Evolutionary conservation across 2,329 filamentous ascomycete species (phyloP).

Genomic region (Colletotrichum sp.): DNA sequence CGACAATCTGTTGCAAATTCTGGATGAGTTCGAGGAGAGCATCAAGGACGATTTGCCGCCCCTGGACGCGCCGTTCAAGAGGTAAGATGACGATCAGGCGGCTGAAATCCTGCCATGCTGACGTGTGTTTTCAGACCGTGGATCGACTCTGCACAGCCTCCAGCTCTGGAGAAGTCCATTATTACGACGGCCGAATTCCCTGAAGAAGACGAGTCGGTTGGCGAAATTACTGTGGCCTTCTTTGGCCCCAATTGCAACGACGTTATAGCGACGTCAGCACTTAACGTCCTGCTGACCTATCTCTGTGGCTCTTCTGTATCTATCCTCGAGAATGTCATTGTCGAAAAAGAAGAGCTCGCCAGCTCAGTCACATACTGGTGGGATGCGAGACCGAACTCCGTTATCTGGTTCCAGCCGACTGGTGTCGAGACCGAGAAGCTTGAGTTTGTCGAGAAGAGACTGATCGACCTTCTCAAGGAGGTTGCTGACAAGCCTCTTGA

Average conservation of each 20-base stretch:
- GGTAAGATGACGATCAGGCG: slow-evolving; percentile 39
- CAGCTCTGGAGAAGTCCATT: slow-evolving; percentile 72
- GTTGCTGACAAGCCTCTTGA: slow-evolving; percentile 82
- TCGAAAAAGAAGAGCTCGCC: slow-evolving; percentile 91
- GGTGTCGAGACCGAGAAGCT: slow-evolving; percentile 89
- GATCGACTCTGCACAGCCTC: slow-evolving; percentile 84
- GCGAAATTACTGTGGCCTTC: slow-evolving; percentile 86
- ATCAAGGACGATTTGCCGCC: slow-evolving; percentile 84
- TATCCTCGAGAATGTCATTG: slow-evolving; percentile 87
- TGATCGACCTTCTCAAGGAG: slow-evolving; percentile 83
- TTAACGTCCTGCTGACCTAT: slow-evolving; percentile 84
- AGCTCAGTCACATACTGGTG: slow-evolving; percentile 83
- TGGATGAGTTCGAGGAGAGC: slow-evolving; percentile 87
- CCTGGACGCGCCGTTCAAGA: slow-evolving; percentile 75
- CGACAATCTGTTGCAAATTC: slow-evolving; percentile 75
- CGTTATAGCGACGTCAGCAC: slow-evolving; percentile 68
- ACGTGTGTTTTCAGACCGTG: slow-evolving; percentile 63
- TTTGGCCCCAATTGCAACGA: slow-evolving; percentile 86
- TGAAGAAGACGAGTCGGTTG: slow-evolving; percentile 93
- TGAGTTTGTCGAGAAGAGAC: slow-evolving; percentile 80
- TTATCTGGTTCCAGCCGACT: slow-evolving; percentile 86
- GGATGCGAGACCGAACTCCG: slow-evolving; percentile 79
- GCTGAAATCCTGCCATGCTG: neutral
- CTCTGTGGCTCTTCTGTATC: slow-evolving; percentile 93
- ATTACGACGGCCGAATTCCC: slow-evolving; percentile 88